Conservation (phyloP, 1,284 basidiomycete species). For the Mycosarcoma maydis region DNA sequence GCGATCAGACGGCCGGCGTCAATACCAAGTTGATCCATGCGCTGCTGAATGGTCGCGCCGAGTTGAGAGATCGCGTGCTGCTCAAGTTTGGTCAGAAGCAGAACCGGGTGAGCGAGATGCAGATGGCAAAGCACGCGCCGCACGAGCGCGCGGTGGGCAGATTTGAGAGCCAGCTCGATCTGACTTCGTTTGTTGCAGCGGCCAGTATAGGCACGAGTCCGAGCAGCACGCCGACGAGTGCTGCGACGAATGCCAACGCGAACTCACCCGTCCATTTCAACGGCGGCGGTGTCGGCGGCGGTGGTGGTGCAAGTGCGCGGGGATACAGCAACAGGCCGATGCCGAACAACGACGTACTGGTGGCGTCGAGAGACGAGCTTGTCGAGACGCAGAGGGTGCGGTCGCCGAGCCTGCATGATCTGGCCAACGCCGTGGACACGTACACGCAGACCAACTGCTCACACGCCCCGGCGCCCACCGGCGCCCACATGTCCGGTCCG, state of each 20-base stretch:
- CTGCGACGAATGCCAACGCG: neutral
- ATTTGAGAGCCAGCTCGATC: conserved; percentile 21
- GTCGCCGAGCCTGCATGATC: conserved; percentile 24
- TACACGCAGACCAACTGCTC: too few species aligned
- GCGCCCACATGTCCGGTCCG: too few species aligned
- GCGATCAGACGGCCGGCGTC: conserved; percentile 23
- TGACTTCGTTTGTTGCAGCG: conserved; percentile 25
- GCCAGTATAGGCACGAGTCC: conserved; percentile 1
- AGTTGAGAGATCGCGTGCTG: conserved; percentile 26
- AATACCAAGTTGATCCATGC: conserved; percentile 25
- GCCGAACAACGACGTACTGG: neutral
- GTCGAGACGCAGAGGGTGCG: conserved; percentile 2
- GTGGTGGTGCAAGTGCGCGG: neutral
- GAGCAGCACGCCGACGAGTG: neutral
- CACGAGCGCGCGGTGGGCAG: neutral
- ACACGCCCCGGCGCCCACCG: too few species aligned
- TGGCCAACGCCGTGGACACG: conserved; percentile 28
- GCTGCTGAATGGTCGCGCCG: conserved; percentile 20
- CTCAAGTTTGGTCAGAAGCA: conserved; percentile 18
- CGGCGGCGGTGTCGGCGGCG: neutral
- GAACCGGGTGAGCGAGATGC: neutral
- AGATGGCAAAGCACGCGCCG: neutral
- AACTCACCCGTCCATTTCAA: neutral
- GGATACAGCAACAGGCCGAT: neutral
- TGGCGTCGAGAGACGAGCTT: neutral